Evolutionary conservation across 1,284 basidiomycete species (phyloP), one percentile per base, ranked within the genome.

Genomic region (Farysia itapuensis): DNA sequence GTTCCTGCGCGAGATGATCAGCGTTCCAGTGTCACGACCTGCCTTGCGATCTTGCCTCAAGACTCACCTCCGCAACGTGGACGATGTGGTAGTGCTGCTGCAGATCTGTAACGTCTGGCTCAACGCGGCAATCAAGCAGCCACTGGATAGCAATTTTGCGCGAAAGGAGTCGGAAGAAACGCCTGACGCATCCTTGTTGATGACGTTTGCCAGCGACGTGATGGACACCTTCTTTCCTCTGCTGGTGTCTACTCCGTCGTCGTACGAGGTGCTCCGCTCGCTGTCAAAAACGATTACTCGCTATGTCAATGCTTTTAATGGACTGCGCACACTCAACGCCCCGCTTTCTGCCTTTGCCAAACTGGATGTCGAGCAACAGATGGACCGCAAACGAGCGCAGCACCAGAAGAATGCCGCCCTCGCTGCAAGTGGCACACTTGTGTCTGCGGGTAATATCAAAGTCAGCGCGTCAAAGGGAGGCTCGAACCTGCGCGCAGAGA

Each of bases 171-270:
- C 26, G 9, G 9, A 9, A n/a, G 26, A 28, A 9, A n/a, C 26
- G 11, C 54, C 54, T 2, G 25, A 48, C 7, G 48, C 48, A 13
- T 42, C 53, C 7, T 32, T 44, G 6, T 39, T 47, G 15, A 42
- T 64, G 35, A 37, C 46, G n/a, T 35, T 66, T 18, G 49, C 59
- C 40, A 66, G 35, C 34, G 58, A 61, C 32, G 50, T 63, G 35
- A 40, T 66, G 19, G 64, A 66, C 25, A 57, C 54, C 3, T 66
- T 63, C 26, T 63, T 63, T 39, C 64, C 64, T 12, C 48, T 66
- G 18, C 36, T 66, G 18, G 39, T 66, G 2, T 41, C 45, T 1
- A 58, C 64, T 6, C 40, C 58, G 25, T 47, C 43, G n/a, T 44
- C 53, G 40, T 50, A 51, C 18, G 37, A 23, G 2, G 37, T 43